Conservation (phyloP, 106 monocot genomes). For the Dendrobium catenatum region DNA sequence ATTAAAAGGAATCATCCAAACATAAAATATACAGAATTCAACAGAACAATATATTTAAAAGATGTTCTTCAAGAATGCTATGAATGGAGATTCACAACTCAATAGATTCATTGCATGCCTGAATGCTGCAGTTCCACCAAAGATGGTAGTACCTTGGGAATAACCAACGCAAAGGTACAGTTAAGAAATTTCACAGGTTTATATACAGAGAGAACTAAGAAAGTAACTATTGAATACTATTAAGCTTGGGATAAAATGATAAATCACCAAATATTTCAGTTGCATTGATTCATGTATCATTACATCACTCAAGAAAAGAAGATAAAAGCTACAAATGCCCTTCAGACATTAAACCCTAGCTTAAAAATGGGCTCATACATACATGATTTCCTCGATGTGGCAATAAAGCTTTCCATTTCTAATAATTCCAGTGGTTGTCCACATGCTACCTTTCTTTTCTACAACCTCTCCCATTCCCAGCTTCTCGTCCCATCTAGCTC, state of each 20-base stretch:
- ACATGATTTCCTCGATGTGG: constrained; percentile 84
- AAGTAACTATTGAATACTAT: background rate
- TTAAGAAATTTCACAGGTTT: background rate
- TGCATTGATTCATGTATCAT: background rate
- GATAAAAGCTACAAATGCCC: background rate
- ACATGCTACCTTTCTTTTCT: constrained; percentile 78
- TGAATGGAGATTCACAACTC: background rate
- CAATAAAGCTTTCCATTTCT: constrained; percentile 74
- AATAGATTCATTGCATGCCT: background rate
- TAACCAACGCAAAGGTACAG: background rate
- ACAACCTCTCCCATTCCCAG: constrained; percentile 59
- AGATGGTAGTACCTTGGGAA: background rate
- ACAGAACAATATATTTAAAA: background rate
- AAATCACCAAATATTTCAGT: background rate
- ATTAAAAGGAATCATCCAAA: background rate
- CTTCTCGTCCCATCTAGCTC: constrained; percentile 58
- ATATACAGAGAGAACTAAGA: background rate
- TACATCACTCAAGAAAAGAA: background rate
- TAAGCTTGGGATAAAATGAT: background rate
- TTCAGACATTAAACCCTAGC: background rate
- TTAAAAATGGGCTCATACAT: constrained; percentile 4
- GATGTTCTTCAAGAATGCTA: background rate
- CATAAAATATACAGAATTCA: background rate
- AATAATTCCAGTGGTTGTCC: constrained; percentile 67
- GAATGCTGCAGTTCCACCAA: background rate